Base-by-base conservation (phyloP, 2,329 filamentous ascomycete species). In the Diaporthe ampelina region DNA sequence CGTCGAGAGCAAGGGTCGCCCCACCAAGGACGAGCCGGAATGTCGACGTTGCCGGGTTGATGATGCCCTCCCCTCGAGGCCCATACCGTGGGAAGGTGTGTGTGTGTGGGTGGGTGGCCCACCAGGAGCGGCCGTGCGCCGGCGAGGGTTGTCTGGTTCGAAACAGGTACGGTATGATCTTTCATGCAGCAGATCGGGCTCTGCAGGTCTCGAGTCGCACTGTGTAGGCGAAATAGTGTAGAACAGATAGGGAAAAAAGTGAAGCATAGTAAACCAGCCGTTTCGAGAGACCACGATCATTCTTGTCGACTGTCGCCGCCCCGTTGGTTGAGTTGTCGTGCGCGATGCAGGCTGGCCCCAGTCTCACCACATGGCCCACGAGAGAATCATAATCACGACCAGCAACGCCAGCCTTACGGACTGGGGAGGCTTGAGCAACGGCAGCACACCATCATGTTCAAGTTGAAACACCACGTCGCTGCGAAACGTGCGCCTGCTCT, bases 161-260 rank as follows among this genome's bases (percentile, higher is more conserved):
- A 74, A 69, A 74, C 73, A 70, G 70, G 73, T 45, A 45, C 73
- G 24, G 70, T 74, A 69, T 73, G 61, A 68, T 69, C 73, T 61
- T 40, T 68, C 63, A 68, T 68, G 63, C 63, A 68, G 63, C 48
- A 68, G 48, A 68, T 68, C 63, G 48, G 32, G 29, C 40, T 32
- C 59, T 48, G 59, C 26, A 43, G 29, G 2, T 13, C 37, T 40
- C 37, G 37, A 35, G 57, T 26, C 54, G 56, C 69, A 58, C 43
- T 52, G 52, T 61, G 56, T 45, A 35, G 40, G 35, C 35, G 35
- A 17, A 24, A 45, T 40, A 40, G 10, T 37, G 29, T 19, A 32
- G 11, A 13, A 11, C 35, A n/a, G 45, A 24, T 21, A 35, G 11
- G 7, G 24, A 48, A 40, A 32, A 29, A 40, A 26, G 29, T 26